Conservation (phyloP, 768 basidiomycete species). For the Dictyophora rubrovolvata region DNA sequence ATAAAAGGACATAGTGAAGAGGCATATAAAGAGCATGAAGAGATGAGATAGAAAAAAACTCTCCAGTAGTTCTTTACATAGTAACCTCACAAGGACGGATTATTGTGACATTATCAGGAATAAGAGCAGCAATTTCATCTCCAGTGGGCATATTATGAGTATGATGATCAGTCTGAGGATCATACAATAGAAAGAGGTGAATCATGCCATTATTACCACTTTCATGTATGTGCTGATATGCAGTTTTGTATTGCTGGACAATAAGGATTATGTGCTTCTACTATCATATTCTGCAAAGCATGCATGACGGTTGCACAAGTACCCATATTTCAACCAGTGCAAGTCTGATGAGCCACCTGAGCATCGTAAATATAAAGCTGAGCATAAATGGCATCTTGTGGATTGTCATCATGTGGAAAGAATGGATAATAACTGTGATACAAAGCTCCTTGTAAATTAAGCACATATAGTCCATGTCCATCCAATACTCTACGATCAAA, state of each 20-base stretch:
- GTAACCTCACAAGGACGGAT: constrained; percentile 25
- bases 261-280: neutral
- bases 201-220: neutral
- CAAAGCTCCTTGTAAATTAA: constrained; percentile 27
- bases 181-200: neutral
- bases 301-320: neutral
- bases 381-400: neutral
- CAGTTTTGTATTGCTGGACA: neutral
- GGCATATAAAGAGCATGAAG: constrained; percentile 26
- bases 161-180: constrained; percentile 19
- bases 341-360: neutral
- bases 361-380: neutral
- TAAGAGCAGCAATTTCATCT: constrained; percentile 32
- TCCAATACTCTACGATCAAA: constrained; percentile 26
- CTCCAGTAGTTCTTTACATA: constrained; percentile 16
- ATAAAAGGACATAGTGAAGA: constrained; percentile 35
- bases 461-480: constrained; percentile 25
- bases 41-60: constrained; percentile 24
- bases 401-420: constrained; percentile 11
- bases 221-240: neutral
- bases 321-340: neutral
- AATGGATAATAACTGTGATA: constrained; percentile 28
- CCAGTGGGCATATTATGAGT: constrained; percentile 36
- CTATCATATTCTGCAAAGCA: neutral
- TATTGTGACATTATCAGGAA: constrained; percentile 24